These are phyloP conservation scores for Mitragyna speciosa DNA, from an alignment of 257 asterid species.

Conservation along the genomic window DNA sequence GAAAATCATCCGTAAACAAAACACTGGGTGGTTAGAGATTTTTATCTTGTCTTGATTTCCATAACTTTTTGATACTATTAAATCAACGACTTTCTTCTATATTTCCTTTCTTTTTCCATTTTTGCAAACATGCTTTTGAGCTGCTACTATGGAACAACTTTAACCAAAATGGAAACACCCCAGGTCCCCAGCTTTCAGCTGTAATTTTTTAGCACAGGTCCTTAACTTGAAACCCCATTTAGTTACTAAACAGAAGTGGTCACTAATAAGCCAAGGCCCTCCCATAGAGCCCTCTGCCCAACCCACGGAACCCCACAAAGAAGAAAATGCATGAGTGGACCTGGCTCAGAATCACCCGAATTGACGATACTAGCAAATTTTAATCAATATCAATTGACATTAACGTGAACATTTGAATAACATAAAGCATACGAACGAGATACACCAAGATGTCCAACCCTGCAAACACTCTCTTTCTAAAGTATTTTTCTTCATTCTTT, in stretches of 20 bases:
- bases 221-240: neutral
- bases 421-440: no score
- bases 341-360: no score
- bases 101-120: neutral
- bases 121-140: neutral
- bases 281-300: neutral
- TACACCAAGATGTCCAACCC: neutral
- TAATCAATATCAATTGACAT: no score
- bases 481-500: neutral
- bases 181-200: conserved; percentile 12
- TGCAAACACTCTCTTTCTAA: neutral
- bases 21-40: conserved; percentile 11
- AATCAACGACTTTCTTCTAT: conserved; percentile 5
- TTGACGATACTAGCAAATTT: no score
- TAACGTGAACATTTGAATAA: no score
- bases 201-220: conserved; percentile 8
- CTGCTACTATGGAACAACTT: conserved; percentile 3
- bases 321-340: no score
- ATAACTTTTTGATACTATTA: neutral
- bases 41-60: neutral
- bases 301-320: no score
- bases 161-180: neutral
- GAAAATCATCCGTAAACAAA: neutral
- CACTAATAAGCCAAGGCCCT: neutral
- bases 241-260: neutral